Conservation (phyloP, 148 eudicot species). For the Amaranthus palmeri region DNA sequence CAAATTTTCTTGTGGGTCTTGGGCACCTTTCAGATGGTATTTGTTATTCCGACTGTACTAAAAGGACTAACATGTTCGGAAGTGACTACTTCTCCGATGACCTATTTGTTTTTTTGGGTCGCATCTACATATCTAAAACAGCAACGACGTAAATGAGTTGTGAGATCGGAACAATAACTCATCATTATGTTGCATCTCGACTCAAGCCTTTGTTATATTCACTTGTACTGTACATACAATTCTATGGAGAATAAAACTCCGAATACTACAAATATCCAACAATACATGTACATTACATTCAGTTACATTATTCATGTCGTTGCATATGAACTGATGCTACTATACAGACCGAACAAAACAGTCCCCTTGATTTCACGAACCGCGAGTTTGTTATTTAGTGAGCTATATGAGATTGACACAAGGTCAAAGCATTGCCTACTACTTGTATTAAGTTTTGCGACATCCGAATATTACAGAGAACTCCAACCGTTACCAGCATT, state of each 20-base stretch:
- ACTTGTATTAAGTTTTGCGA: not conserved
- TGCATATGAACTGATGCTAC: too few species aligned
- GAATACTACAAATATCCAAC: too few species aligned
- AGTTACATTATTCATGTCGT: too few species aligned
- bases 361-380: conserved; percentile 20
- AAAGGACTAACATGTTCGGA: conserved; percentile 89
- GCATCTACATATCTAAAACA: conserved; percentile 72
- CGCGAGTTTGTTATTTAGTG: not conserved
- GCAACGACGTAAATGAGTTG: not conserved
- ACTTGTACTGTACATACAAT: too few species aligned
- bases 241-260: too few species aligned
- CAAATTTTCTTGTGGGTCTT: conserved; percentile 66
- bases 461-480: conserved; percentile 26
- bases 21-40: conserved; percentile 92
- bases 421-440: not conserved
- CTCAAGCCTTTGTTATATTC: too few species aligned
- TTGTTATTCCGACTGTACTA: conserved; percentile 80
- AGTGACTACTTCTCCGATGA: conserved; percentile 77
- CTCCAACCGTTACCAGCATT: conserved; percentile 45
- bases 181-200: too few species aligned
- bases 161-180: too few species aligned
- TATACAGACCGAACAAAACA: too few species aligned
- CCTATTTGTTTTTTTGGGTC: conserved; percentile 81
- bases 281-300: too few species aligned
- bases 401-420: conserved; percentile 9